phyloP scores from a whole-genome alignment of 2,329 filamentous ascomycete species.

The Ophiostoma australiae region DNA sequence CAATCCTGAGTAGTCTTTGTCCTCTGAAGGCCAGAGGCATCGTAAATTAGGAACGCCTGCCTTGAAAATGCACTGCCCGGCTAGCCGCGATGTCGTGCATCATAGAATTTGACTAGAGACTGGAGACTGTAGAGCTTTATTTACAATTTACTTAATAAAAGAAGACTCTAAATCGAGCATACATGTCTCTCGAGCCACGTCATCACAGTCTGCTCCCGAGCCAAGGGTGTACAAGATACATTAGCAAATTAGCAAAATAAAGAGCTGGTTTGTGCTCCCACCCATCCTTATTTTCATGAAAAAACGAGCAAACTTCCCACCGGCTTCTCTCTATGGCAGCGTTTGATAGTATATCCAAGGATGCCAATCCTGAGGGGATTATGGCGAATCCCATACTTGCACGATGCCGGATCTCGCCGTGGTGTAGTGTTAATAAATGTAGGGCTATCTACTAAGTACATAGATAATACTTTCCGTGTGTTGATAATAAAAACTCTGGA shows the following conservation, averaged over 20 bases:
- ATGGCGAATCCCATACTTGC: background rate
- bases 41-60: background rate
- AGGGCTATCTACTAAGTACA: background rate
- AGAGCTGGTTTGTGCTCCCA: constrained; percentile 2
- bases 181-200: constrained; percentile 21
- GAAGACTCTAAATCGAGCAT: background rate
- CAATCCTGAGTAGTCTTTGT: background rate
- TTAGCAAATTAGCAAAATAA: background rate
- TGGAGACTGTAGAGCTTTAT: too few relatives aligned
- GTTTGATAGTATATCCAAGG: background rate
- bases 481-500: too few relatives aligned
- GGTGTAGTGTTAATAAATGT: constrained; percentile 6
- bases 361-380: background rate
- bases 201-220: constrained; percentile 19
- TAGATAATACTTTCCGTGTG: too few relatives aligned
- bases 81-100: constrained; percentile 23
- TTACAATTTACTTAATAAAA: background rate
- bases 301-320: background rate
- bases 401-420: background rate
- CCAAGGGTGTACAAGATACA: constrained; percentile 10
- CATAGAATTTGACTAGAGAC: background rate
- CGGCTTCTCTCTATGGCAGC: background rate
- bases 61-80: constrained; percentile 11
- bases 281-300: background rate
- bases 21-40: background rate